These are phyloP conservation scores for Mycena amicta DNA, from an alignment of 768 basidiomycete genomes.

Conservation along the genomic window DNA sequence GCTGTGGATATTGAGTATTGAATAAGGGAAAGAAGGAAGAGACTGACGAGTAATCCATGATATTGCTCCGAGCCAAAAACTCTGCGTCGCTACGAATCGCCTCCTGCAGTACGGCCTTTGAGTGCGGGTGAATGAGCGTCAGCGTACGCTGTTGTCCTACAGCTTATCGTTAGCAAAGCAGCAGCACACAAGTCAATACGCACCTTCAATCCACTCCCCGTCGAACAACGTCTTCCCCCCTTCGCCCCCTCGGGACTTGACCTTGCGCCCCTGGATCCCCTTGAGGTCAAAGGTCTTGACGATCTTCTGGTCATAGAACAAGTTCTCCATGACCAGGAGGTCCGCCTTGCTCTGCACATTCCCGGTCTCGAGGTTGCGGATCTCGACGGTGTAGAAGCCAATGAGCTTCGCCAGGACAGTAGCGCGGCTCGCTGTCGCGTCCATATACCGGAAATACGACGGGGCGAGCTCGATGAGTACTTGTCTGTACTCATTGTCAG, in stretches of 20 bases:
- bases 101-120: constrained; percentile 69
- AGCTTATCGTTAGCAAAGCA: too few species aligned
- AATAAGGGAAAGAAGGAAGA: not conserved
- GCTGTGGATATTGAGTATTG: constrained; percentile 33
- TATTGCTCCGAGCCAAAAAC: constrained; percentile 73
- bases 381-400: constrained; percentile 80
- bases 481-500: constrained; percentile 49
- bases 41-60: constrained; percentile 87
- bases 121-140: constrained; percentile 70
- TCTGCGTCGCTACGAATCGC: constrained; percentile 73
- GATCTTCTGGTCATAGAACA: constrained; percentile 73
- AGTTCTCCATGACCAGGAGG: constrained; percentile 83
- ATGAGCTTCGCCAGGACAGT: constrained; percentile 78
- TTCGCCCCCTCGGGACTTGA: constrained; percentile 51
- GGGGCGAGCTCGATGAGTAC: constrained; percentile 77
- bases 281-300: constrained; percentile 80
- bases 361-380: constrained; percentile 72
- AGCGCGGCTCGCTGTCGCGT: constrained; percentile 63
- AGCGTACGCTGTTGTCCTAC: constrained; percentile 68
- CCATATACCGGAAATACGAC: constrained; percentile 79
- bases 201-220: constrained; percentile 89
- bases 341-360: constrained; percentile 68
- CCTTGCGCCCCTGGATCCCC: constrained; percentile 78
- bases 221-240: constrained; percentile 69
- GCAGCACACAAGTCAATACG: too few species aligned